Evolutionary conservation across 192 early-diverging fungal species (phyloP).

Genomic region (Chytriomyces confervae): DNA sequence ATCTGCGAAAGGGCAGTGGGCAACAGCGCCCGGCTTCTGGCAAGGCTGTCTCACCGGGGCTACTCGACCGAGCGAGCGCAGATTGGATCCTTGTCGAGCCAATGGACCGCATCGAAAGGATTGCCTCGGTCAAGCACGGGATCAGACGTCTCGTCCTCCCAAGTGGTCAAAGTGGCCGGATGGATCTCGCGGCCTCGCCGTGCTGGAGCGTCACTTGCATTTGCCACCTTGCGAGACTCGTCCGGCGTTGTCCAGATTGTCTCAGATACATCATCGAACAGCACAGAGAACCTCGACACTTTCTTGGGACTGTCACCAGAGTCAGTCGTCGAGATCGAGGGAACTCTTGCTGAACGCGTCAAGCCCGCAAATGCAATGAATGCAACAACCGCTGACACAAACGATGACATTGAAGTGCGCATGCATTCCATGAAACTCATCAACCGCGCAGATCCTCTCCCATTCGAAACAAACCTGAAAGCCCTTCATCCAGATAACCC

Average conservation of each 20-base stretch:
- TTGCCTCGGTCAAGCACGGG: no score
- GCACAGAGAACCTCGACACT: conserved; percentile 34
- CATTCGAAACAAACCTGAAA: conserved; percentile 63
- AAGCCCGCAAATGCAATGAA: neutral
- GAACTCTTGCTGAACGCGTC: conserved; percentile 34
- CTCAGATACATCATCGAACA: conserved; percentile 1
- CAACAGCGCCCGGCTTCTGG: no score
- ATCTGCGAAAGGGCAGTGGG: no score
- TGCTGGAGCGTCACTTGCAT: conserved; percentile 73
- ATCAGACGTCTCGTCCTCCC: no score
- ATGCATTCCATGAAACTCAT: conserved; percentile 65
- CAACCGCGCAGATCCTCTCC: conserved; percentile 69
- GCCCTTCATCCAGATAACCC: conserved; percentile 56
- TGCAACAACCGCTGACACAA: neutral
- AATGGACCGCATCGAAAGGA: no score
- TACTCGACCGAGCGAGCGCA: no score
- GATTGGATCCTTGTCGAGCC: no score
- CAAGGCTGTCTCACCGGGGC: no score
- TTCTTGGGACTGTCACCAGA: conserved; percentile 69
- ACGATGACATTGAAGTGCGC: conserved; percentile 66
- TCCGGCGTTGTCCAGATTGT: conserved; percentile 80
- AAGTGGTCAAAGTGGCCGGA: neutral
- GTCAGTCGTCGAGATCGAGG: conserved; percentile 72
- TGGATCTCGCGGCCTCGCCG: conserved; percentile 48
- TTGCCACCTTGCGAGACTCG: conserved; percentile 79